Conservation (phyloP, 1,284 basidiomycete genomes). For the Apiotrichum gamsii region DNA sequence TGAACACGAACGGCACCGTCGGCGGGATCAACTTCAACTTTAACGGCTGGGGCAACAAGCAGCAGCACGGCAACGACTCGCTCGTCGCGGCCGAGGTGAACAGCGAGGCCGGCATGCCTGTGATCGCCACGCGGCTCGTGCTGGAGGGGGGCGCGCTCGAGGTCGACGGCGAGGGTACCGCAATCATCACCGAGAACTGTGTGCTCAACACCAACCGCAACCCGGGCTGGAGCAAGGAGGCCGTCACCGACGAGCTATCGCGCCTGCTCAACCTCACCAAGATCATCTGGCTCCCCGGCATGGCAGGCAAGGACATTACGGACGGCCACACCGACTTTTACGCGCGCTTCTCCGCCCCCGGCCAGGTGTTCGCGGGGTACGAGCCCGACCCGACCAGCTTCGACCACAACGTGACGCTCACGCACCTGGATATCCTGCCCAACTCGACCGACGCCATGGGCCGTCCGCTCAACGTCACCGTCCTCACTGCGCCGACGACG, state of each 20-base stretch:
- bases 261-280: slow-evolving; percentile 2
- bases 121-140: not conserved
- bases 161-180: slow-evolving; percentile 8
- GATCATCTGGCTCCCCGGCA: slow-evolving; percentile 8
- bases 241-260: not conserved
- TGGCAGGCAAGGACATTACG: slow-evolving; percentile 5
- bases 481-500: not conserved
- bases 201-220: slow-evolving; percentile 9
- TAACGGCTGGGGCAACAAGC: slow-evolving; percentile 4
- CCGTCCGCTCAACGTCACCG: not conserved
- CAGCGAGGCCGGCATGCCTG: not conserved
- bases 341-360: not conserved
- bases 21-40: slow-evolving; percentile 4
- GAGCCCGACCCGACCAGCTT: slow-evolving; percentile 1
- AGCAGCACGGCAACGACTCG: not conserved
- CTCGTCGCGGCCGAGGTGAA: not conserved
- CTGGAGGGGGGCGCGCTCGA: slow-evolving; percentile 8
- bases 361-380: slow-evolving; percentile 1
- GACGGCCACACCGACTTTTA: slow-evolving; percentile 4
- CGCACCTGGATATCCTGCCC: slow-evolving; percentile 4
- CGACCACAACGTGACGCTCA: slow-evolving; percentile 5
- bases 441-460: slow-evolving; percentile 2
- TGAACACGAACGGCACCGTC: not conserved
- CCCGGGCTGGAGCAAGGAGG: slow-evolving; percentile 1
- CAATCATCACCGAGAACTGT: slow-evolving; percentile 7